Evolutionary conservation across 2,329 filamentous ascomycete species (phyloP).

Genomic region (Aspergillus eucalypticola): DNA sequence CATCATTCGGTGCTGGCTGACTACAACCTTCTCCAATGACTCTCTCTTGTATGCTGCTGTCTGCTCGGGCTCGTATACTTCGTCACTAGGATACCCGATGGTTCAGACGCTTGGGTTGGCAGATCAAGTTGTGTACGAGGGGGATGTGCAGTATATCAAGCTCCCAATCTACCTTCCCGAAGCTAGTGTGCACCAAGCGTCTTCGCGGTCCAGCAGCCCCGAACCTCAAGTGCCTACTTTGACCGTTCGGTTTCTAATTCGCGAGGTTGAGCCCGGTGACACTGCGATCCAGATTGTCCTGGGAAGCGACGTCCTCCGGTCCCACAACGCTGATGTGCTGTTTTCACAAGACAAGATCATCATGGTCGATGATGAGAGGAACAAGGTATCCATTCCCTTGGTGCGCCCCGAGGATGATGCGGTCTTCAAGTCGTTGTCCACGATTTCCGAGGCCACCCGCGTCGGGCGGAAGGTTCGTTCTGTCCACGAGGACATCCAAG

Average conservation of each 20-base stretch:
- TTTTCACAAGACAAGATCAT: constrained; percentile 91
- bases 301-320: constrained; percentile 81
- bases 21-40: constrained; percentile 83
- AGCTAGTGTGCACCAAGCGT: constrained; percentile 73
- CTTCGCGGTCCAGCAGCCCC: constrained; percentile 71
- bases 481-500: constrained; percentile 4
- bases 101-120: constrained; percentile 72
- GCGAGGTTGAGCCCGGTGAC: constrained; percentile 51
- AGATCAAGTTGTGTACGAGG: constrained; percentile 65
- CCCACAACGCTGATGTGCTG: constrained; percentile 84
- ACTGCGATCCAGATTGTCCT: constrained; percentile 79
- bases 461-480: constrained; percentile 9
- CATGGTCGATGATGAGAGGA: constrained; percentile 80
- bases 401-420: constrained; percentile 87
- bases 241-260: constrained; percentile 74
- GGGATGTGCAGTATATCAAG: constrained; percentile 68
- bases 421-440: constrained; percentile 75
- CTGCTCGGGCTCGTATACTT: constrained; percentile 88
- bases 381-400: constrained; percentile 85
- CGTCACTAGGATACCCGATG: constrained; percentile 74
- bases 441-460: constrained; percentile 43
- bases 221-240: constrained; percentile 79
- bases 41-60: constrained; percentile 87
- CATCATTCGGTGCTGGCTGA: constrained; percentile 95
- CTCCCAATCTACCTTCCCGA: constrained; percentile 87